These are phyloP conservation scores for Hydnomerulius pinastri DNA, from an alignment of 768 basidiomycete genomes.

Conservation along the genomic window DNA sequence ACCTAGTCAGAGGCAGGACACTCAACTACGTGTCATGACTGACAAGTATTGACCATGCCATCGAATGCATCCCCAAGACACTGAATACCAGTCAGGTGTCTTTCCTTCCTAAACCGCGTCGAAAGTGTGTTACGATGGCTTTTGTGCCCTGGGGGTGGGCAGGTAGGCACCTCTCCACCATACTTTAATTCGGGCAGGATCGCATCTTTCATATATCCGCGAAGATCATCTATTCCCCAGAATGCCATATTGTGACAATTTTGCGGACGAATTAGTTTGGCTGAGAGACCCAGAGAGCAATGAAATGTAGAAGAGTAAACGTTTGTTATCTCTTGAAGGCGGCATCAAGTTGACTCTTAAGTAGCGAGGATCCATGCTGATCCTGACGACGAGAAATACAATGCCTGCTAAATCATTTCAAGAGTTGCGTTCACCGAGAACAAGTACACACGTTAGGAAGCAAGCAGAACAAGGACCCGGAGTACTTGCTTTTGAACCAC, in stretches of 20 bases:
- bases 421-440: background rate
- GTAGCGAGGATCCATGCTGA: background rate
- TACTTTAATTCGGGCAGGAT: slow-evolving; percentile 34
- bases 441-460: too few species aligned
- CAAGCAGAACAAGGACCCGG: too few species aligned
- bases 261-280: background rate
- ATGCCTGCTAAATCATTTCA: background rate
- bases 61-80: slow-evolving; percentile 29
- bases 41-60: slow-evolving; percentile 30
- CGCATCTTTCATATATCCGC: slow-evolving; percentile 36
- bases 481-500: background rate
- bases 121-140: slow-evolving; percentile 37
- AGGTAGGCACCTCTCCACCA: slow-evolving; percentile 15
- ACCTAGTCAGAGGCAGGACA: slow-evolving; percentile 3
- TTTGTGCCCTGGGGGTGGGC: slow-evolving; percentile 32
- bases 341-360: background rate
- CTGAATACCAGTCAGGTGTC: slow-evolving; percentile 33
- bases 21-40: background rate
- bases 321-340: background rate
- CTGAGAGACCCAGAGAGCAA: background rate
- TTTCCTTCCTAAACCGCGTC: slow-evolving; percentile 32
- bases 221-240: slow-evolving; percentile 35
- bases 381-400: slow-evolving; percentile 4
- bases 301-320: background rate
- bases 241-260: slow-evolving; percentile 24